Conservation (phyloP, 1,284 basidiomycete genomes). For the Tetrapyrgos nigripes region DNA sequence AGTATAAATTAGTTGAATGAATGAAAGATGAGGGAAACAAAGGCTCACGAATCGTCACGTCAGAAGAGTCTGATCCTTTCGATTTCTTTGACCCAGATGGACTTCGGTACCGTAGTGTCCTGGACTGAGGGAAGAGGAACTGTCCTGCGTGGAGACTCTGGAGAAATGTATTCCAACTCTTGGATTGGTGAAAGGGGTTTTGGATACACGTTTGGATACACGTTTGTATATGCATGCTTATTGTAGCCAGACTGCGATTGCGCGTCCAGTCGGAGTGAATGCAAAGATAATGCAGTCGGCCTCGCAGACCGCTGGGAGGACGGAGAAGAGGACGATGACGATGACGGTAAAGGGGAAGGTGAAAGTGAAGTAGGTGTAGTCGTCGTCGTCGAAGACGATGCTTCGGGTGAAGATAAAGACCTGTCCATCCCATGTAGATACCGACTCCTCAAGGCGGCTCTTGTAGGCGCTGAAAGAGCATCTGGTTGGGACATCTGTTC, state of each 20-base stretch:
- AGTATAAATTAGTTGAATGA: constrained; percentile 11
- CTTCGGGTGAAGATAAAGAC: constrained; percentile 29
- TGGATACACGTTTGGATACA: constrained; percentile 44
- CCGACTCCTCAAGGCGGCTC: constrained; percentile 4
- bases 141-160: constrained; percentile 42
- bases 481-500: constrained; percentile 18
- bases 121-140: constrained; percentile 35
- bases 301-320: constrained; percentile 17
- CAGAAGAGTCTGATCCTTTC: constrained; percentile 40
- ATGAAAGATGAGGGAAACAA: constrained; percentile 6
- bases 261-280: constrained; percentile 39
- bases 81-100: constrained; percentile 28
- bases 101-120: constrained; percentile 22
- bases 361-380: not conserved
- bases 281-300: constrained; percentile 36
- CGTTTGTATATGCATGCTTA: constrained; percentile 42
- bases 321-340: no score
- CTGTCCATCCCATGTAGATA: constrained; percentile 14
- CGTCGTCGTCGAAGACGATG: constrained; percentile 35
- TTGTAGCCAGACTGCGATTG: constrained; percentile 29
- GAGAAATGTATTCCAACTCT: constrained; percentile 62
- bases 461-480: constrained; percentile 23
- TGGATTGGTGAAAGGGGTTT: constrained; percentile 60
- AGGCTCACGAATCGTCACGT: constrained; percentile 41
- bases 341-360: constrained; percentile 19